These are phyloP conservation scores for Citrus australasica DNA, from an alignment of 345 rosid genomes.

Conservation along the genomic window DNA sequence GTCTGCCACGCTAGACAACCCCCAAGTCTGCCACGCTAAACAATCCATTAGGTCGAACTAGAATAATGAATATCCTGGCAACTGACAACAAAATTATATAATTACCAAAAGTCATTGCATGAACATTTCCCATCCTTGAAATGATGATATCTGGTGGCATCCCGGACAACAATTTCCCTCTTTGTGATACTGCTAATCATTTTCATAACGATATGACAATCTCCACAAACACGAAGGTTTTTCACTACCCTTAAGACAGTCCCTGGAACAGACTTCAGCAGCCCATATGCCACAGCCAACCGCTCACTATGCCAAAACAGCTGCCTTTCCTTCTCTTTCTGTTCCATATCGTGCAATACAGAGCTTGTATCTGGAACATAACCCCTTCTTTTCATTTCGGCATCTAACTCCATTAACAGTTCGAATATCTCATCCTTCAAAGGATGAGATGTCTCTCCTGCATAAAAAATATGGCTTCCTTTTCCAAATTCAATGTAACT, in stretches of 20 bases:
- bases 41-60: background rate
- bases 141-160: slow-evolving; percentile 78
- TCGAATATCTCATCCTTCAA: slow-evolving; percentile 45
- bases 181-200: slow-evolving; percentile 46
- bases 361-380: slow-evolving; percentile 67
- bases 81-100: background rate
- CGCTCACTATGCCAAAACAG: slow-evolving; percentile 82
- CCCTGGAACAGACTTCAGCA: slow-evolving; percentile 56
- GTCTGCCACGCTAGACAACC: background rate
- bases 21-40: background rate
- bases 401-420: slow-evolving; percentile 49
- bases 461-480: slow-evolving; percentile 57
- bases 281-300: slow-evolving; percentile 66
- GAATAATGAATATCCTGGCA: background rate
- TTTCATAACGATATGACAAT: slow-evolving; percentile 67
- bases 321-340: slow-evolving; percentile 63
- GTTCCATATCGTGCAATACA: slow-evolving; percentile 59
- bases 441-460: slow-evolving; percentile 60
- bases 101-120: slow-evolving; percentile 72
- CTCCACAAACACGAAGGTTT: slow-evolving; percentile 74
- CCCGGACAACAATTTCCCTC: slow-evolving; percentile 66
- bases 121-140: slow-evolving; percentile 67
- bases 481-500: slow-evolving; percentile 48
- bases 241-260: slow-evolving; percentile 57
- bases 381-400: slow-evolving; percentile 61